Conservation (phyloP, 1,284 basidiomycete species). For the Xerocomus minutiporus region DNA sequence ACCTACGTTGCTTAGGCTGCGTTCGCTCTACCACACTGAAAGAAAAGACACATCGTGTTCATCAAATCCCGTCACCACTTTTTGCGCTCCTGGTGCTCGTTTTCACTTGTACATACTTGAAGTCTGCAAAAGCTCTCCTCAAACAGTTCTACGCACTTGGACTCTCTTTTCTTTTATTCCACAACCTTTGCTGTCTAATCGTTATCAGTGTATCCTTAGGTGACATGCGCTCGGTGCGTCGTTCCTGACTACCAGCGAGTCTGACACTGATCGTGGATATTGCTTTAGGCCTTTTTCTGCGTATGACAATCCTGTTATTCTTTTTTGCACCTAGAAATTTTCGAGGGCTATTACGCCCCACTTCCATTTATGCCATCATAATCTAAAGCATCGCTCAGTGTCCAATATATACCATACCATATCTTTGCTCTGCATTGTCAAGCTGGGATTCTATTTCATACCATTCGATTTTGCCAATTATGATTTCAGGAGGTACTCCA, state of each 20-base stretch:
- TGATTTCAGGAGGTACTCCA: neutral
- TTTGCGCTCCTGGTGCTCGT: neutral
- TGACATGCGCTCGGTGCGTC: slow-evolving; percentile 11
- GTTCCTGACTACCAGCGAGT: neutral
- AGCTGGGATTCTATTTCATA: neutral
- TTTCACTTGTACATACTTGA: slow-evolving; percentile 9
- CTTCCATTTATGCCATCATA: slow-evolving; percentile 1
- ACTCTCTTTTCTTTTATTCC: neutral
- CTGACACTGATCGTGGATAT: slow-evolving; percentile 1
- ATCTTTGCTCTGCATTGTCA: slow-evolving; percentile 3
- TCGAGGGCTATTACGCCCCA: neutral
- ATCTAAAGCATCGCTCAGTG: slow-evolving; percentile 10
- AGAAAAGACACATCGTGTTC: neutral
- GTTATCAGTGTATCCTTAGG: slow-evolving; percentile 4
- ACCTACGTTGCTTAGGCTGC: neutral
- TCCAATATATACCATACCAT: slow-evolving; percentile 11
- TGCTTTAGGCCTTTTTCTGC: neutral
- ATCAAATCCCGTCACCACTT: neutral
- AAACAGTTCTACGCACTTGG: neutral
- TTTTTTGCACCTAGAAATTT: neutral
- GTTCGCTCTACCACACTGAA: neutral
- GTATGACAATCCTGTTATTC: neutral
- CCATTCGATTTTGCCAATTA: neutral
- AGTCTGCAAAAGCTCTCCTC: neutral
- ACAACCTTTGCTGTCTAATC: neutral